Base-by-base conservation (phyloP, 345 rosid genomes). In the Citrus reticulata region DNA sequence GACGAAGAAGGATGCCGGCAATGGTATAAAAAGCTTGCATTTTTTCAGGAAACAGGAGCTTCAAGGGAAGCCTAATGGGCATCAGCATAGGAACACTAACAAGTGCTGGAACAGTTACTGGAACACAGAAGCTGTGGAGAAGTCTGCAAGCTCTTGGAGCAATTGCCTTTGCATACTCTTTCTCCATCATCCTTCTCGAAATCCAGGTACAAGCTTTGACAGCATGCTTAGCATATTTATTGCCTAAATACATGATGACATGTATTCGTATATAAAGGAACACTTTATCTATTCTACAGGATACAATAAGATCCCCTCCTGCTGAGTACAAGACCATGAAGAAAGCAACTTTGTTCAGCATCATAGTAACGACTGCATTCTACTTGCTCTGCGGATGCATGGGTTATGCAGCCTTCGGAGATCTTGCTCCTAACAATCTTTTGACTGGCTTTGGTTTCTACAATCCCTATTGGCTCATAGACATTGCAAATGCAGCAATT, bases 331-430 rank as follows among this genome's bases (percentile, higher is more conserved):
- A 87, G 80, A 93, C 93, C n/a, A 91, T 91, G 92, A 94, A 91
- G 90, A 94, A 91, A 77, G 98, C 95, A 17, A 87, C 94, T 0
- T 0, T 71, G 5, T 65, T 85, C 57, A 88, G 92, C 72, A 82
- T 92, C 67, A 40, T 29, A 1, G 84, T 90, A 54, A 87, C 90
- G 11, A 94, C 94, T 5, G 16, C 78, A 68, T 94, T 91, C 84
- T 94, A 89, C 79, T 54, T 92, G 66, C 88, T 90, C 51, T 94
- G 98, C 39, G 98, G 97, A 60, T 90, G 95, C 84, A 78, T 91
- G 32, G 95, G 98, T 1, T 94, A 91, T 37, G 98, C 95, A 13
- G 94, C 98, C n/a, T 91, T 94, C 27, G 97, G 94, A 8, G 91
- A 94, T 81, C 69, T 77, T 3, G 89, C 94, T 9, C 98, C 97